Evolutionary conservation across 1,139 yeast species (phyloP).

Genomic region (Geotrichum restrictum): DNA sequence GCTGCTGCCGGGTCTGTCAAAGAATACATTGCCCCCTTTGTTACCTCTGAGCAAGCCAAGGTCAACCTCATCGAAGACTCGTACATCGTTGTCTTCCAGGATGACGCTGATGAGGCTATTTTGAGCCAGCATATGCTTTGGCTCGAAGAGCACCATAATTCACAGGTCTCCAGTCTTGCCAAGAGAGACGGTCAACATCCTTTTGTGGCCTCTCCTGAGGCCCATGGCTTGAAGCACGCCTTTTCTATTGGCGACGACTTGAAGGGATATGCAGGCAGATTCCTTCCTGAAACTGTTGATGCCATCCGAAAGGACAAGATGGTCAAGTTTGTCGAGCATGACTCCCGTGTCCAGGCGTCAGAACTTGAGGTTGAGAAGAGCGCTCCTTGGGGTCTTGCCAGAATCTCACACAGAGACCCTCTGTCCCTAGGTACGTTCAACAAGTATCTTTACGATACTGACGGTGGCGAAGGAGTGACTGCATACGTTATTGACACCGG

Average conservation of each 20-base stretch:
- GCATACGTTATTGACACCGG: constrained; percentile 89
- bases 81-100: constrained; percentile 22
- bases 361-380: constrained; percentile 69
- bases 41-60: constrained; percentile 18
- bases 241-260: constrained; percentile 54
- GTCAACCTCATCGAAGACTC: constrained; percentile 21
- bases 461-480: constrained; percentile 86
- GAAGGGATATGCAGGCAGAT: constrained; percentile 54
- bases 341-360: constrained; percentile 65
- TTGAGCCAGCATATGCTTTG: constrained; percentile 21
- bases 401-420: constrained; percentile 76
- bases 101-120: constrained; percentile 20
- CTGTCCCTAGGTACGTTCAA: constrained; percentile 60
- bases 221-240: constrained; percentile 57
- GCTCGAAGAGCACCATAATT: constrained; percentile 19
- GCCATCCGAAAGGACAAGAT: constrained; percentile 38
- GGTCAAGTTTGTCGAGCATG: constrained; percentile 74
- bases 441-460: constrained; percentile 73
- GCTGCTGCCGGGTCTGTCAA: background rate
- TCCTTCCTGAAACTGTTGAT: constrained; percentile 67
- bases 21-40: constrained; percentile 21
- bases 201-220: constrained; percentile 41
- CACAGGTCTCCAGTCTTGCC: constrained; percentile 11
- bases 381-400: constrained; percentile 96
- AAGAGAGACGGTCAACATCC: constrained; percentile 36